Conservation (phyloP, 1,139 yeast species). For the Magnusiomyces tetraspermus region DNA sequence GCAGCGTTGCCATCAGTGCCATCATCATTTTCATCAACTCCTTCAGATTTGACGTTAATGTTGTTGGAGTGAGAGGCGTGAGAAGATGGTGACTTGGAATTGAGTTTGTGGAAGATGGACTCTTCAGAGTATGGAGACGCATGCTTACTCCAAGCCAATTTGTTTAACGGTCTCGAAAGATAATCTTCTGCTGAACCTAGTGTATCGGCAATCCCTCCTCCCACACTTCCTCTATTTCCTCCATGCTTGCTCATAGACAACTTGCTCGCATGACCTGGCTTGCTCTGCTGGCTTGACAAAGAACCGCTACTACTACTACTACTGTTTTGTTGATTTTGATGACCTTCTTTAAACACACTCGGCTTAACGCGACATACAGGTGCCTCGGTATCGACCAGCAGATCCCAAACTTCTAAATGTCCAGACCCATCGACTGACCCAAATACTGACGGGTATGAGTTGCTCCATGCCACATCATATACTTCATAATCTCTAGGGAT, state of each 20-base stretch:
- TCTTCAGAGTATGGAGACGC: constrained; percentile 7
- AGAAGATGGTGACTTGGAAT: constrained; percentile 5
- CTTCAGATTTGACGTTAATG: not conserved
- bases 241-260: too few relatives aligned
- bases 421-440: constrained; percentile 43
- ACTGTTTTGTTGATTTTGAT: not conserved
- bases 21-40: not conserved
- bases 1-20: constrained; percentile 4
- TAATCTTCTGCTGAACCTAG: constrained; percentile 1
- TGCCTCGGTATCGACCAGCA: constrained; percentile 34
- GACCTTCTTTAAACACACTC: not conserved
- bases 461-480: constrained; percentile 39
- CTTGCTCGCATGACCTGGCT: not conserved
- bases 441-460: constrained; percentile 38
- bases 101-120: not conserved
- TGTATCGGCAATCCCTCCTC: not conserved
- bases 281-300: not conserved
- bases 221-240: not conserved
- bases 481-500: constrained; percentile 35
- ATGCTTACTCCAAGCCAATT: constrained; percentile 10
- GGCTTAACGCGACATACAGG: constrained; percentile 33
- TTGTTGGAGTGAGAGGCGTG: not conserved
- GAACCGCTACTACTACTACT: not conserved
- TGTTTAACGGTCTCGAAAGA: constrained; percentile 11
- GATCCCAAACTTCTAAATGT: constrained; percentile 48